Evolutionary conservation across 73 alveolate species (phyloP).

Genomic region (Halteria grandinella): DNA sequence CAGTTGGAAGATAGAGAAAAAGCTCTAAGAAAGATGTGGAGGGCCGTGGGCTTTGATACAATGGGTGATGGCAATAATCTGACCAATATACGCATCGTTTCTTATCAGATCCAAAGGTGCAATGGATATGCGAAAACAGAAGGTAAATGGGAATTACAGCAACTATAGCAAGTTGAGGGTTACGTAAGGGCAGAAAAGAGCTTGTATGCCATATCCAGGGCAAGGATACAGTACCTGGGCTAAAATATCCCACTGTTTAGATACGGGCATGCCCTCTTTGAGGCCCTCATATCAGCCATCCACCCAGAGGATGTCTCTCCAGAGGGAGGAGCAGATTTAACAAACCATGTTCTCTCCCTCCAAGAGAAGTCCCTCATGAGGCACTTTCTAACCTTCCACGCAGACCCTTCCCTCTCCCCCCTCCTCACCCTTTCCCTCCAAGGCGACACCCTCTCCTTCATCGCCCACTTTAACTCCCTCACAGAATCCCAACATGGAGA

Average conservation of each 20-base stretch:
- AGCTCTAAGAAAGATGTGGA: too few relatives aligned
- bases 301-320: conserved; percentile 18
- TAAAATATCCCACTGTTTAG: conserved; percentile 42
- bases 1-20: too few relatives aligned
- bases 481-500: not conserved
- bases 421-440: not conserved
- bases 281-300: conserved; percentile 29
- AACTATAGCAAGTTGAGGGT: too few relatives aligned
- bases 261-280: conserved; percentile 26
- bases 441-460: conserved; percentile 26
- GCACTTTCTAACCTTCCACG: not conserved
- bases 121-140: too few relatives aligned
- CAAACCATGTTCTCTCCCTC: not conserved
- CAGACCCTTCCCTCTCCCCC: not conserved
- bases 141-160: too few relatives aligned
- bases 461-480: conserved; percentile 3
- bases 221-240: conserved; percentile 43
- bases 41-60: too few relatives aligned
- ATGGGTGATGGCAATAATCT: too few relatives aligned
- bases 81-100: too few relatives aligned
- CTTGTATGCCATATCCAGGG: conserved; percentile 43
- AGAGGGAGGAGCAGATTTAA: too few relatives aligned
- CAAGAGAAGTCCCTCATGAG: conserved; percentile 11
- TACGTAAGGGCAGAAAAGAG: too few relatives aligned
- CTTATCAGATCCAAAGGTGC: too few relatives aligned